Conservation (phyloP, 352 stramenopile species). For the Globisporangium iwayamae region DNA sequence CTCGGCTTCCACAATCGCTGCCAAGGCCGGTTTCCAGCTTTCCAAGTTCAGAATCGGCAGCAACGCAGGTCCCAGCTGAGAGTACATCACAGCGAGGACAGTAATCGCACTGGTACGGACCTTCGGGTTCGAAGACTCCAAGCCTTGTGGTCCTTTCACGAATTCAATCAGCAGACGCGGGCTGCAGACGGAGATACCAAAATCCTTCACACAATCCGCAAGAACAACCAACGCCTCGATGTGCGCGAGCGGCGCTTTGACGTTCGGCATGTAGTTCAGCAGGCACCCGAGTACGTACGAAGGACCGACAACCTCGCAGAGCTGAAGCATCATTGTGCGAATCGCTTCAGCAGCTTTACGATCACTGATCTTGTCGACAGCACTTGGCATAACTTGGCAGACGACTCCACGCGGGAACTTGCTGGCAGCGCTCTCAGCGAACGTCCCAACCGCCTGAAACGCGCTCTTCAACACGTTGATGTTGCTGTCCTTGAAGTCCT, state of each 20-base stretch:
- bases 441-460: constrained; percentile 75
- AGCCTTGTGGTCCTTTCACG: constrained; percentile 60
- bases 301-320: constrained; percentile 73
- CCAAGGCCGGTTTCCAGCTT: constrained; percentile 80
- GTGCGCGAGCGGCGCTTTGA: constrained; percentile 77
- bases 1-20: constrained; percentile 68
- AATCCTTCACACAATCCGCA: constrained; percentile 70
- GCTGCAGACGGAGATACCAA: constrained; percentile 68
- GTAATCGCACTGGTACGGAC: constrained; percentile 62
- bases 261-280: constrained; percentile 68
- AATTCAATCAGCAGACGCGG: constrained; percentile 73
- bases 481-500: constrained; percentile 88
- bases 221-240: constrained; percentile 65
- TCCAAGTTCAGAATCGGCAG: constrained; percentile 79
- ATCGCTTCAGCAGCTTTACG: constrained; percentile 72
- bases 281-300: constrained; percentile 76
- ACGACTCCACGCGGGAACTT: constrained; percentile 79
- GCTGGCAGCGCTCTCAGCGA: constrained; percentile 49
- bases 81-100: constrained; percentile 78
- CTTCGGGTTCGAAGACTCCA: constrained; percentile 82
- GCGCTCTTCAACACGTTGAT: constrained; percentile 86
- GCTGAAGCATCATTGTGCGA: constrained; percentile 64
- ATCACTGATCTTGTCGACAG: constrained; percentile 82
- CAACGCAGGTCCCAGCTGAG: constrained; percentile 74
- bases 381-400: constrained; percentile 57